phyloP scores from a whole-genome alignment of 1,284 basidiomycete species.

The Phaffia rhodozyma region DNA sequence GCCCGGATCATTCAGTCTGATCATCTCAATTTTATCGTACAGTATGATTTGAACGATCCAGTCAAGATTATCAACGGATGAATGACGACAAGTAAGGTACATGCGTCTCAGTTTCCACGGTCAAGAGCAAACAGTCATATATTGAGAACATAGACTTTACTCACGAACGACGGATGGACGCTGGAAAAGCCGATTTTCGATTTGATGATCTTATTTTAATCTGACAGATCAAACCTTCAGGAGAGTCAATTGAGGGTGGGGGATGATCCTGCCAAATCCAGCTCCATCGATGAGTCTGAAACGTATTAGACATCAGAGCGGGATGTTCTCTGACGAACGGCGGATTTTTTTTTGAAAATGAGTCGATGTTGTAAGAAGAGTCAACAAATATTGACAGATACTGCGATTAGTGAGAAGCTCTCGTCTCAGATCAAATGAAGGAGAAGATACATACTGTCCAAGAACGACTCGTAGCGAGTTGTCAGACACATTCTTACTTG shows the following conservation, averaged over 20 bases:
- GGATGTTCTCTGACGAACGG: conserved; percentile 46
- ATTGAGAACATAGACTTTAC: conserved; percentile 11
- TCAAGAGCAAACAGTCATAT: conserved; percentile 19
- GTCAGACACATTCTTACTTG: conserved; percentile 49
- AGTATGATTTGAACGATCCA: not conserved
- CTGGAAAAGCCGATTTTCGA: conserved; percentile 48
- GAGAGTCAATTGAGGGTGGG: conserved; percentile 41
- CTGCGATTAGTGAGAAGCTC: not conserved
- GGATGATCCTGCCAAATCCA: conserved; percentile 60
- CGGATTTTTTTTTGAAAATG: not conserved
- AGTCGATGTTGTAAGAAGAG: not conserved
- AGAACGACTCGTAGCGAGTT: conserved; percentile 66
- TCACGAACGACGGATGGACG: conserved; percentile 36
- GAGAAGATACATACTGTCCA: conserved; percentile 45
- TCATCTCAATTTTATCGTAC: too few species aligned
- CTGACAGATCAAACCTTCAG: conserved; percentile 41
- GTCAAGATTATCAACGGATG: not conserved
- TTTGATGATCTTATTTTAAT: conserved; percentile 54
- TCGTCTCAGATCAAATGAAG: not conserved
- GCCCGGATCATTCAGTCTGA: too few species aligned
- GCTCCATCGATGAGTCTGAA: conserved; percentile 46
- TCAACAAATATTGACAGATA: not conserved
- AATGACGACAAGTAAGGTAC: not conserved
- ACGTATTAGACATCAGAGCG: conserved; percentile 43
- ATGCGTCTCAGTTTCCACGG: not conserved